Conservation (phyloP, 441 rosid genomes). For the Corymbia citriodora region DNA sequence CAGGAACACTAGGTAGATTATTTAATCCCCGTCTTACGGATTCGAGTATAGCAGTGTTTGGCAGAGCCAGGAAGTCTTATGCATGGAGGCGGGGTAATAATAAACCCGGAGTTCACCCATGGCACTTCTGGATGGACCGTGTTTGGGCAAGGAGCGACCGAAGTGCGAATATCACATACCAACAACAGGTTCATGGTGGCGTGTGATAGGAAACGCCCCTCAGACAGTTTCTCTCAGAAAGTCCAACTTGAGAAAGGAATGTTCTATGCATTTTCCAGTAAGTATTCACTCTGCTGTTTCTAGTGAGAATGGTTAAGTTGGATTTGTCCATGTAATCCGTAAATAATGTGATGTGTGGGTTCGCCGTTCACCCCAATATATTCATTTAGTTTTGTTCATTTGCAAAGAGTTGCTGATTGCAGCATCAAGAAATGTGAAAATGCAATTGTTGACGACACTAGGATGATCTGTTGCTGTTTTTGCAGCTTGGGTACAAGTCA, state of each 20-base stretch:
- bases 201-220: slow-evolving; percentile 23
- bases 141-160: slow-evolving; percentile 22
- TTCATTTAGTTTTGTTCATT: background rate
- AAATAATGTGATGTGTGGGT: background rate
- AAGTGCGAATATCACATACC: slow-evolving; percentile 8
- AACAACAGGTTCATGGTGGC: slow-evolving; percentile 23
- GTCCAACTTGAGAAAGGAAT: slow-evolving; percentile 37
- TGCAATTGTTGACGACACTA: background rate
- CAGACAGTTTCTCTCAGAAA: slow-evolving; percentile 27
- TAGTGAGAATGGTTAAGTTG: background rate
- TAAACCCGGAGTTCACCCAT: slow-evolving; percentile 29
- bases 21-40: background rate
- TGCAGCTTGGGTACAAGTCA: slow-evolving; percentile 63
- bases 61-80: slow-evolving; percentile 32
- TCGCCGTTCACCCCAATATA: background rate
- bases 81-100: slow-evolving; percentile 42
- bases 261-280: slow-evolving; percentile 60
- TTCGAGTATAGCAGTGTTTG: slow-evolving; percentile 27
- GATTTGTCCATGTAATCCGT: background rate
- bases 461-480: background rate
- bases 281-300: background rate
- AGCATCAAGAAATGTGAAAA: background rate
- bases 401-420: background rate
- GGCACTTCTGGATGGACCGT: slow-evolving; percentile 28
- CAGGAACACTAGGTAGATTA: background rate